These are phyloP conservation scores for Naegleria lovaniensis DNA, from an alignment of 208 protist species.

Conservation along the genomic window DNA sequence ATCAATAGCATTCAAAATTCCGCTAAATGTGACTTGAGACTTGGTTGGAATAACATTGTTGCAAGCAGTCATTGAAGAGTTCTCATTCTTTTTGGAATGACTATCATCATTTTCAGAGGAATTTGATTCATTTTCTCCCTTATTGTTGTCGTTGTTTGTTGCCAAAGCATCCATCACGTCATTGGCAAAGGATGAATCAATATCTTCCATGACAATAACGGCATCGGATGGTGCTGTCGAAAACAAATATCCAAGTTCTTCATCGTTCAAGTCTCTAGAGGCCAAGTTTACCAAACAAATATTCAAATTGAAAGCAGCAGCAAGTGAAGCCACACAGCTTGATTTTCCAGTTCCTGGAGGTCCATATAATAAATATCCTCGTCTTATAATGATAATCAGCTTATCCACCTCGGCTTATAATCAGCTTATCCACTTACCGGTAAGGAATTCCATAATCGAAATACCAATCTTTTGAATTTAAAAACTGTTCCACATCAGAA, in stretches of 20 bases:
- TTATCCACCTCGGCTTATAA: too few relatives aligned
- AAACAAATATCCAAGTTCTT: conserved; percentile 69
- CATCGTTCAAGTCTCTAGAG: conserved; percentile 70
- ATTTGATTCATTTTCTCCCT: neutral
- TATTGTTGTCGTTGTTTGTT: neutral
- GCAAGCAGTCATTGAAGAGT: too few relatives aligned
- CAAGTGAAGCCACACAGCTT: conserved; percentile 76
- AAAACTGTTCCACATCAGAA: neutral
- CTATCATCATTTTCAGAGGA: neutral
- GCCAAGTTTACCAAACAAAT: conserved; percentile 84
- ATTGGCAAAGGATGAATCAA: conserved; percentile 79
- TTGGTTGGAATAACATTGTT: conserved; percentile 11
- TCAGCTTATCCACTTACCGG: too few relatives aligned
- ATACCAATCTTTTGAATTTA: neutral
- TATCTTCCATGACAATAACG: conserved; percentile 87
- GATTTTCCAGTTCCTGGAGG: neutral
- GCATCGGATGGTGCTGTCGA: conserved; percentile 63
- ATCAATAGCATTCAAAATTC: conserved; percentile 88
- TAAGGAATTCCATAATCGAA: neutral
- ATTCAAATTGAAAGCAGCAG: conserved; percentile 72
- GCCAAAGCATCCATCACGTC: neutral
- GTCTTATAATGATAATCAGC: too few relatives aligned
- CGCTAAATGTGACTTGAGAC: conserved; percentile 70
- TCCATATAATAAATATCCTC: conserved; percentile 44
- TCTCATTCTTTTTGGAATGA: neutral